Evolutionary conservation across 2,329 filamentous ascomycete genomes (phyloP), one percentile per base, ranked within the genome.

Genomic region (Epichloe scottii): DNA sequence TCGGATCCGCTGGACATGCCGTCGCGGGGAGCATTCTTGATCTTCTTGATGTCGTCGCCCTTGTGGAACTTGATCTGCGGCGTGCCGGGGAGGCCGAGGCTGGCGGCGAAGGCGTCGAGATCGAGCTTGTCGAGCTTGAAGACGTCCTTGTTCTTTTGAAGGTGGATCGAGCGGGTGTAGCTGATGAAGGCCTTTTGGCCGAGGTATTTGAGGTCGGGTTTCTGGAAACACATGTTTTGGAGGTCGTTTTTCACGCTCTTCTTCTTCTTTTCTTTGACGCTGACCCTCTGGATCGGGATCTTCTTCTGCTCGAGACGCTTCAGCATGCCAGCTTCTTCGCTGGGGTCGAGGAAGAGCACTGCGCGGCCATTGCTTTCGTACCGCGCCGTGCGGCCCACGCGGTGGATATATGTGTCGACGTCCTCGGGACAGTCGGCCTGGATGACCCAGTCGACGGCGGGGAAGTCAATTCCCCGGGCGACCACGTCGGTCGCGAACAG

Each of bases 361-460:
- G 93, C 91, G 39, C 85, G 82, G 7, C 93, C 93, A 49, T 88
- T 81, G 56, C 86, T 85, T 61, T 96, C 85, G 66, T 94, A 97
- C 21, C 91, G 81, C n/a, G 93, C 93, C 17, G 93, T 97, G 33
- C 93, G 81, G 2, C 93, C 93, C 4, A 96, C 91, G 53, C 93
- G 82, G 68, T 98, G 93, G 58, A 98, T 97, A 62, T 98, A 98
- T 0, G 93, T 98, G 62, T 97, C 93, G 4, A 87, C 86, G 65
- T 98, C 91, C 66, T 98, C 93, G 0, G 93, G 93, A 58, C 88
- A 95, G 66, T 98, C 93, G n/a, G 88, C 78, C 64, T 98, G 93
- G n/a, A 98, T 89, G 5, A 98, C 93, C 86, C 93, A 98, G 66
- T 98, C 93, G 0, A 98, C 93, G 3, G 89, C 85, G 0, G 93